Base-by-base conservation (phyloP, 2,329 filamentous ascomycete genomes). In the Epicoccum nigrum region DNA sequence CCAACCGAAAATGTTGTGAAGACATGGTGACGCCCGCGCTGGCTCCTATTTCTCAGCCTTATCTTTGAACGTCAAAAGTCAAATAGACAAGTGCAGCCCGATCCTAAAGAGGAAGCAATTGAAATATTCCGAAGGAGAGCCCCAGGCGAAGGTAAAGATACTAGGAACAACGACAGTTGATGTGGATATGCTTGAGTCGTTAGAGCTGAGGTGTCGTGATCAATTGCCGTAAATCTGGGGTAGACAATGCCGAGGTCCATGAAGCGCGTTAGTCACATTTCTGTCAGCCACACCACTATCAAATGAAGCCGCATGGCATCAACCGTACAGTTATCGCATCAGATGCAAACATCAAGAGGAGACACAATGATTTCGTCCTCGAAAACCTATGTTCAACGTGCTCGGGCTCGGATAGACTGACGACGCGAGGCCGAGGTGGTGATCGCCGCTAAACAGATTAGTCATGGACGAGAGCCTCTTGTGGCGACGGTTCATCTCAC, bases 1-100 rank as follows among this genome's bases (percentile, higher is more conserved):
- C 82, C 62, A 95, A 77, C 58, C 82, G 76, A 75, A 90, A 90
- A 49, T 72, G 60, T 37, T 75, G 67, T 44, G 71, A 64, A 38
- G 70, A 72, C 71, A 77, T 77, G 34, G 52, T 62, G 51, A 28
- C 28, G 39, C 16, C n/a, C 3, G 21, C 21, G 20, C n/a, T 28
- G 20, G 33, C 27, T 23, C 15, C 44, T 17, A 7, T 9, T 28
- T 5, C 23, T 41, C 31, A 38, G 38, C 31, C 27, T 35, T 32
- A 17, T 30, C 32, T 7, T n/a, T n/a, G n/a, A 37, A 4, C 16
- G 4, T 20, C 1, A 12, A 33, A 43, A 13, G 13, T 19, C 7
- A 23, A 11, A n/a, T 4, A 19, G 15, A 11, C 32, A 20, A 11
- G 13, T 27, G 9, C 7, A 28, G 12, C 12, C 6, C 9, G 8